Conservation (phyloP, 2,329 filamentous ascomycete species). For the Paraphaeosphaeria minitans region DNA sequence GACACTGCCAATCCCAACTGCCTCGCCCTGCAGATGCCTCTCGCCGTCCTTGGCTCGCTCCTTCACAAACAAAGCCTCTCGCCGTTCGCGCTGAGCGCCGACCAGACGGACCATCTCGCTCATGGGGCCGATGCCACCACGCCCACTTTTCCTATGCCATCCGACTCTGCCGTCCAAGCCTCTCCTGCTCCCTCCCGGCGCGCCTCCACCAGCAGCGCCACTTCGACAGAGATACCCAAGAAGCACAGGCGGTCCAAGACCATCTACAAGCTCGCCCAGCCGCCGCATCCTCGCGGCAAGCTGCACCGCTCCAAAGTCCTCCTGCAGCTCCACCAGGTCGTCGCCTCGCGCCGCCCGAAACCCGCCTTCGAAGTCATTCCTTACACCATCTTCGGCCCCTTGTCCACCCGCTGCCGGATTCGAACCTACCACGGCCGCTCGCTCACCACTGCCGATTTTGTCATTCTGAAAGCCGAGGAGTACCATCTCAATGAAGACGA, state of each 20-base stretch:
- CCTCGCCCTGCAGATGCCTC: conserved; percentile 38
- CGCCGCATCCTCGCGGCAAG: conserved; percentile 63
- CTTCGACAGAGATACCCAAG: conserved; percentile 44
- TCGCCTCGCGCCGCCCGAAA: conserved; percentile 63
- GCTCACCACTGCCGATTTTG: conserved; percentile 70
- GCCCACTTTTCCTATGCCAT: conserved; percentile 14
- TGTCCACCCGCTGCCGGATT: conserved; percentile 57
- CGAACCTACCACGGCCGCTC: conserved; percentile 67
- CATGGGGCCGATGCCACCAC: conserved; percentile 8
- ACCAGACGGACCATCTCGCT: conserved; percentile 4
- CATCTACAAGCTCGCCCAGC: conserved; percentile 70
- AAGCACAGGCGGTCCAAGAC: conserved; percentile 63
- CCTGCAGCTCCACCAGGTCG: conserved; percentile 73
- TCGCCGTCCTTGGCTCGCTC: conserved; percentile 40
- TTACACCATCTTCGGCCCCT: conserved; percentile 63
- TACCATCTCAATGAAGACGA: conserved; percentile 57
- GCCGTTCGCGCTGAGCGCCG: conserved; percentile 9
- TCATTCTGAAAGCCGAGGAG: conserved; percentile 73
- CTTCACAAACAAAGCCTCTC: conserved; percentile 31
- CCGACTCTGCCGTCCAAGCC: conserved; percentile 8
- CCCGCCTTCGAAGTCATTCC: conserved; percentile 78
- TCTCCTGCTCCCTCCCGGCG: conserved; percentile 39
- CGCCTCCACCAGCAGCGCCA: conserved; percentile 44
- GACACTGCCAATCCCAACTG: conserved; percentile 32
- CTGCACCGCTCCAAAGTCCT: conserved; percentile 71